Evolutionary conservation across 805 yeast species (phyloP).

Genomic region (Metschnikowia corniflorae): DNA sequence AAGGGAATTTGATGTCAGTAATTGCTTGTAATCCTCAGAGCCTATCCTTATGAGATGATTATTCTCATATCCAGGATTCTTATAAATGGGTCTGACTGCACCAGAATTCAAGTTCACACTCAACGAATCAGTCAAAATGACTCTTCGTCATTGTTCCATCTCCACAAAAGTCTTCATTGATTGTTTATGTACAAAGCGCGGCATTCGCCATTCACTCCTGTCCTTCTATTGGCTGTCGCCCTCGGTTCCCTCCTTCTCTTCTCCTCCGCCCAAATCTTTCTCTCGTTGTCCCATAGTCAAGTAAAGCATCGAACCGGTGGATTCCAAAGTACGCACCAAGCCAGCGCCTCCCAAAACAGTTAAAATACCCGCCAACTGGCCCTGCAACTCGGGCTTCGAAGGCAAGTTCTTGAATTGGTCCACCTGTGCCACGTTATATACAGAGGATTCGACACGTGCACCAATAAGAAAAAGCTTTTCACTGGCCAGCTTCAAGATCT

Average conservation of each 20-base stretch:
- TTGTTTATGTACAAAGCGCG: slow-evolving; percentile 12
- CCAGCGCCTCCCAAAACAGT: slow-evolving; percentile 89
- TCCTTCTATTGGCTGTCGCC: not conserved
- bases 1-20: too few relatives aligned
- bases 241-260: slow-evolving; percentile 11
- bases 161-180: not conserved
- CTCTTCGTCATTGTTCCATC: not conserved
- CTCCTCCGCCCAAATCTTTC: slow-evolving; percentile 32
- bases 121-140: not conserved
- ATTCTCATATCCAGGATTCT: too few relatives aligned
- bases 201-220: slow-evolving; percentile 1
- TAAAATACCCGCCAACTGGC: slow-evolving; percentile 78
- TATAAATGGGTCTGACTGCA: slow-evolving; percentile 47
- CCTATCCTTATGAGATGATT: too few relatives aligned
- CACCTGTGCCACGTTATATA: slow-evolving; percentile 51
- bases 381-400: slow-evolving; percentile 63
- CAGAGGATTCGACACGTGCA: slow-evolving; percentile 68
- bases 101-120: too few relatives aligned
- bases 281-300: slow-evolving; percentile 68
- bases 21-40: too few relatives aligned
- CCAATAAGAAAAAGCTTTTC: slow-evolving; percentile 82
- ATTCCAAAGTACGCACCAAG: slow-evolving; percentile 73
- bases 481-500: slow-evolving; percentile 55
- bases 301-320: slow-evolving; percentile 64
- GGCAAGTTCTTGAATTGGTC: slow-evolving; percentile 72